Evolutionary conservation across 1,284 basidiomycete genomes (phyloP).

Genomic region (Trametes pubescens): DNA sequence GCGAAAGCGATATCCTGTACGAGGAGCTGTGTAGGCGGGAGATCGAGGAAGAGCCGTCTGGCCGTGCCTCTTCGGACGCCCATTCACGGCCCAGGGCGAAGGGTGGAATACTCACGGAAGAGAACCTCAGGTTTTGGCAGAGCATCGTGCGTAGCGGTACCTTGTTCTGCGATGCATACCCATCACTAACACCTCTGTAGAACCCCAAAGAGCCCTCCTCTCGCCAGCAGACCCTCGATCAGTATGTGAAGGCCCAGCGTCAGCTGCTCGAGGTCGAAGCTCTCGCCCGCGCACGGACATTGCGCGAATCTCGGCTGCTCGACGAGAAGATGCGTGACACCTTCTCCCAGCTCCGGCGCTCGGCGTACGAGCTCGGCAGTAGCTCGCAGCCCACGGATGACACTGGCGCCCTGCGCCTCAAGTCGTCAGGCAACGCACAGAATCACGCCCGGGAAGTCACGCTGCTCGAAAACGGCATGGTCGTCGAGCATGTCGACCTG

Average conservation of each 20-base stretch:
- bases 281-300: constrained; percentile 73
- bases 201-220: constrained; percentile 83
- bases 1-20: constrained; percentile 86
- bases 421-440: constrained; percentile 52
- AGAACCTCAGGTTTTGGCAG: constrained; percentile 87
- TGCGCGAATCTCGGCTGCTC: constrained; percentile 77
- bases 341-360: constrained; percentile 78
- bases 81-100: constrained; percentile 64
- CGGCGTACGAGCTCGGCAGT: constrained; percentile 71
- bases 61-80: constrained; percentile 53
- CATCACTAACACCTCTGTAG: constrained; percentile 46
- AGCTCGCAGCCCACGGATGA: constrained; percentile 59
- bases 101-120: constrained; percentile 79
- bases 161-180: constrained; percentile 21
- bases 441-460: constrained; percentile 76
- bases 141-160: constrained; percentile 71
- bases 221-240: constrained; percentile 74
- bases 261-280: constrained; percentile 79
- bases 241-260: constrained; percentile 77
- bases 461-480: constrained; percentile 85
- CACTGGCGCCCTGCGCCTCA: constrained; percentile 69
- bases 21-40: constrained; percentile 84
- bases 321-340: constrained; percentile 80
- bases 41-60: constrained; percentile 67
- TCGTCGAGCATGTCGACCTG: constrained; percentile 87